These are phyloP conservation scores for Coriaria nepalensis DNA, from an alignment of 306 rosid genomes.

Conservation along the genomic window DNA sequence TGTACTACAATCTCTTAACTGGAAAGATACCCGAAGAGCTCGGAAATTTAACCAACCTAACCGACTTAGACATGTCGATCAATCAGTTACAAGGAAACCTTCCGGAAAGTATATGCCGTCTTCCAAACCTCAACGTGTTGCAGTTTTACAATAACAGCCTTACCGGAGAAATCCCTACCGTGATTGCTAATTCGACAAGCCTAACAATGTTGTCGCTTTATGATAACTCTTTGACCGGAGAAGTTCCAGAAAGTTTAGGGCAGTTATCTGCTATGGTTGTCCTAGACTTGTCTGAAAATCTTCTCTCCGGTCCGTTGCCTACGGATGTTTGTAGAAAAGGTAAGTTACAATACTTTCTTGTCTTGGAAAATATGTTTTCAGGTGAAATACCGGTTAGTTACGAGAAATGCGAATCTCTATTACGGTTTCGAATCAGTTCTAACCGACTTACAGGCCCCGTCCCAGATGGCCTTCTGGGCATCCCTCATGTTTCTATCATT, in stretches of 20 bases:
- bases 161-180: slow-evolving; percentile 57
- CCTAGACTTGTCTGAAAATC: slow-evolving; percentile 80
- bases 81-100: slow-evolving; percentile 56
- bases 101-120: slow-evolving; percentile 52
- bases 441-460: slow-evolving; percentile 62
- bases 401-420: slow-evolving; percentile 38
- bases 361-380: slow-evolving; percentile 51
- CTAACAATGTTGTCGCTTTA: slow-evolving; percentile 64
- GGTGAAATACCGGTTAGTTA: slow-evolving; percentile 59
- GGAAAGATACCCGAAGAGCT: slow-evolving; percentile 72
- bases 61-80: slow-evolving; percentile 79
- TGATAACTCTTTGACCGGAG: slow-evolving; percentile 54
- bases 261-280: slow-evolving; percentile 45
- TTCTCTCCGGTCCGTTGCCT: slow-evolving; percentile 63
- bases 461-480: slow-evolving; percentile 52
- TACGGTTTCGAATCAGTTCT: slow-evolving; percentile 63
- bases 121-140: slow-evolving; percentile 66
- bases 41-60: slow-evolving; percentile 64
- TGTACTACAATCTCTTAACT: slow-evolving; percentile 63
- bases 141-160: slow-evolving; percentile 93
- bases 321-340: slow-evolving; percentile 63
- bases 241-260: slow-evolving; percentile 58
- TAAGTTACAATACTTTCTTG: slow-evolving; percentile 49
- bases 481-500: slow-evolving; percentile 71
- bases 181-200: slow-evolving; percentile 47